Evolutionary conservation across 768 basidiomycete genomes (phyloP).

Genomic region (Russula sp.): DNA sequence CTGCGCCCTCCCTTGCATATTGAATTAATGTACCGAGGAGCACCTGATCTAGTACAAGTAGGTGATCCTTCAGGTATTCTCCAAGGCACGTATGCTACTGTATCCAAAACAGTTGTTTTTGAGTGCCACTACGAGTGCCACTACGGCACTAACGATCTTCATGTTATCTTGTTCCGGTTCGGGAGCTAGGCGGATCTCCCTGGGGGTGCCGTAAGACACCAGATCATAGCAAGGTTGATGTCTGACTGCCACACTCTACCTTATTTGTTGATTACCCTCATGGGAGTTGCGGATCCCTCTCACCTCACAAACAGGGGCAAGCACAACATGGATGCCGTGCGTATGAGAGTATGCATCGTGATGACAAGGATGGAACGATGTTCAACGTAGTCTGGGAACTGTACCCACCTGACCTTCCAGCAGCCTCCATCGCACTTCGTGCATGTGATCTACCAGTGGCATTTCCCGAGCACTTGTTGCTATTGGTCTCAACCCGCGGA

Average conservation of each 20-base stretch:
- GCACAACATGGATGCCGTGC: background rate
- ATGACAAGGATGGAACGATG: background rate
- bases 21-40: background rate
- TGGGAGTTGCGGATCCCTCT: background rate
- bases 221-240: background rate
- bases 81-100: background rate
- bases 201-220: background rate
- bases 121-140: background rate
- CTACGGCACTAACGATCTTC: background rate
- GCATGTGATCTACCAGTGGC: conserved; percentile 3
- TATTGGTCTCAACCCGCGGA: background rate
- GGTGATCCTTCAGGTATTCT: background rate
- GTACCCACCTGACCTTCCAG: background rate
- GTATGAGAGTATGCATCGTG: background rate
- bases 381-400: background rate
- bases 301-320: conserved; percentile 1
- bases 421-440: background rate
- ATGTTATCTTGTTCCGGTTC: background rate
- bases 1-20: too few species aligned
- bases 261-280: background rate
- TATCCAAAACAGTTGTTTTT: background rate
- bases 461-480: background rate
- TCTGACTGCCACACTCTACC: background rate
- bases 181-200: background rate
- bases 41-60: background rate